Percentiles rank a stretch among this genome's conserved stretches.
phyloP scores from a whole-genome alignment of 768 basidiomycete genomes.

The Mycena sanguinolenta region DNA sequence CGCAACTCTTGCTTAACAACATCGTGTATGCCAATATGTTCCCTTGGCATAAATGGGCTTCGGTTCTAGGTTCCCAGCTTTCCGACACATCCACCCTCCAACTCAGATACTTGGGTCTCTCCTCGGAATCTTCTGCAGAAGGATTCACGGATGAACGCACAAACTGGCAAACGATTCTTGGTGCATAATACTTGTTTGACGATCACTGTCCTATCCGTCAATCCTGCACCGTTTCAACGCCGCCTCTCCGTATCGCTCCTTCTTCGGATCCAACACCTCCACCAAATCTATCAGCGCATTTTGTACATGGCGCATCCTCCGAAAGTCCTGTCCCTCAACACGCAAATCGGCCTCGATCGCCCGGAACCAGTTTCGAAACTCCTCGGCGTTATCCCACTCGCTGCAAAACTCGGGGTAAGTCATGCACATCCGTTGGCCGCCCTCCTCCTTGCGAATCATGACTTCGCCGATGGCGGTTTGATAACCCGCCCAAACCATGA shows the following conservation, averaged over 20 bases:
- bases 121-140: too few relatives aligned
- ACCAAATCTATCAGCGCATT: conserved; percentile 1
- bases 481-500: background rate
- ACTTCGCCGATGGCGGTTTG: background rate
- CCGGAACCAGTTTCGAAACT: background rate
- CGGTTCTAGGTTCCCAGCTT: too few relatives aligned
- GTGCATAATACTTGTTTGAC: too few relatives aligned
- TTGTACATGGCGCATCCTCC: background rate
- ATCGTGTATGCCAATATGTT: too few relatives aligned
- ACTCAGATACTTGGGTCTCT: too few relatives aligned
- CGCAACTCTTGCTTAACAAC: too few relatives aligned
- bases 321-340: background rate
- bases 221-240: background rate
- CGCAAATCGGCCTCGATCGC: background rate
- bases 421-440: background rate
- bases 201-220: too few relatives aligned
- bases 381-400: background rate
- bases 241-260: background rate
- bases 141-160: too few relatives aligned
- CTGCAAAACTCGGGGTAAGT: background rate
- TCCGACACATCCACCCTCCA: too few relatives aligned
- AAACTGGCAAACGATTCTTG: too few relatives aligned
- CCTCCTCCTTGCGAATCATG: conserved; percentile 3
- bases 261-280: background rate
- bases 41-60: too few relatives aligned